Evolutionary conservation across 306 rosid genomes (phyloP).

Genomic region (Cyclanthera cordifolia): DNA sequence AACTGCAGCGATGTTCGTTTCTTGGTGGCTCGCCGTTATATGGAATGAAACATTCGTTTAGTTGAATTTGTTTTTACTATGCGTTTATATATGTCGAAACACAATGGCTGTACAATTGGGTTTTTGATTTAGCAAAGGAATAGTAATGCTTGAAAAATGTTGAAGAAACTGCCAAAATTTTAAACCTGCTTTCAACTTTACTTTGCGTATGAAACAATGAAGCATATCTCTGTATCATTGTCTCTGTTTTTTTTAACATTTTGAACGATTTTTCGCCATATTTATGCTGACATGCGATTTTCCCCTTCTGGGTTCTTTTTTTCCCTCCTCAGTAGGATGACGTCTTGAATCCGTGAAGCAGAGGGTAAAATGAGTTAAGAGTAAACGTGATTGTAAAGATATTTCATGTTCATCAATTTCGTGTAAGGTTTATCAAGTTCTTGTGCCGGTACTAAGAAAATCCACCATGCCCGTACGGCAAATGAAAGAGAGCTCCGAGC

Average conservation of each 20-base stretch:
- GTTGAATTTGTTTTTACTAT: neutral
- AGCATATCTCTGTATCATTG: constrained; percentile 28
- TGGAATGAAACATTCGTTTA: neutral
- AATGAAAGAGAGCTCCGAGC: constrained; percentile 91
- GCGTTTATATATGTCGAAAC: constrained; percentile 23
- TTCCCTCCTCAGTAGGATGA: constrained; percentile 20
- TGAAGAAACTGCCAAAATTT: constrained; percentile 26
- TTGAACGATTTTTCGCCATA: constrained; percentile 13
- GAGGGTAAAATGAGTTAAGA: constrained; percentile 21
- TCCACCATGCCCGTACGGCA: constrained; percentile 78
- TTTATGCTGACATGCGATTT: constrained; percentile 38
- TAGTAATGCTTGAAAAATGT: constrained; percentile 36
- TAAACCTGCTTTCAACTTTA: constrained; percentile 19
- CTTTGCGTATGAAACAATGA: constrained; percentile 28
- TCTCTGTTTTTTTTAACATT: constrained; percentile 24
- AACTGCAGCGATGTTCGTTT: no score
- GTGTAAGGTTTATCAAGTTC: constrained; percentile 22
- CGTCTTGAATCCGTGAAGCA: constrained; percentile 24
- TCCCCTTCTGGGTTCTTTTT: constrained; percentile 20
- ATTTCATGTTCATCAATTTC: constrained; percentile 17
- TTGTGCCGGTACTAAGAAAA: neutral
- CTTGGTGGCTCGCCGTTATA: constrained; percentile 13
- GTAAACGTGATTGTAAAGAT: constrained; percentile 18
- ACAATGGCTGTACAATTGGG: constrained; percentile 22
- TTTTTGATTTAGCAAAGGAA: constrained; percentile 32